Conservation (phyloP, 345 rosid genomes). For the Noccaea caerulescens region DNA sequence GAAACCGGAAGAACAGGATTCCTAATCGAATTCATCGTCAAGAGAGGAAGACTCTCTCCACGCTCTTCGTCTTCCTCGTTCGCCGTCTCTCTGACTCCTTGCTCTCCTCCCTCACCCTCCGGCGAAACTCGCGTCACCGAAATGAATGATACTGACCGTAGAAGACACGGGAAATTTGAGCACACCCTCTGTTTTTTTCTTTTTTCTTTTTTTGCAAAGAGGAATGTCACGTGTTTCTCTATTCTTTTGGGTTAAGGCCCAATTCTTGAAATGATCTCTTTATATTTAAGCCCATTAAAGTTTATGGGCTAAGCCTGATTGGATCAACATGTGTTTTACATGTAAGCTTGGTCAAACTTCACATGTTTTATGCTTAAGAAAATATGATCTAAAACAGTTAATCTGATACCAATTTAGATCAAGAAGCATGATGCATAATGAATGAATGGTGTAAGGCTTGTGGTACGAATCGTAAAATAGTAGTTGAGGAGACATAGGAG, state of each 20-base stretch:
- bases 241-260: conserved; percentile 31
- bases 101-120: conserved; percentile 9
- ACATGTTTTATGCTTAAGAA: no score
- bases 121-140: conserved; percentile 29
- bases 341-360: no score
- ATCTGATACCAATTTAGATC: not conserved
- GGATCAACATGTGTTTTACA: not conserved
- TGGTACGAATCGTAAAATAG: conserved; percentile 37
- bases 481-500: conserved; percentile 40
- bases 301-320: conserved; percentile 9
- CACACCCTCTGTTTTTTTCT: not conserved
- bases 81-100: conserved; percentile 26
- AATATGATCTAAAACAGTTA: not conserved
- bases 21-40: conserved; percentile 55
- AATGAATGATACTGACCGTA: conserved; percentile 40
- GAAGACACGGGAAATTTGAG: conserved; percentile 39
- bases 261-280: not conserved
- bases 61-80: conserved; percentile 30
- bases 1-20: conserved; percentile 70
- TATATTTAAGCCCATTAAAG: not conserved
- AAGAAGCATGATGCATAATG: conserved; percentile 4
- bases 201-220: no score
- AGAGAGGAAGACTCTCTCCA: conserved; percentile 48
- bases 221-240: conserved; percentile 9
- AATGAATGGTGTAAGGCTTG: conserved; percentile 21